Conservation (phyloP, 345 rosid genomes). For the Corchorus capsularis region DNA sequence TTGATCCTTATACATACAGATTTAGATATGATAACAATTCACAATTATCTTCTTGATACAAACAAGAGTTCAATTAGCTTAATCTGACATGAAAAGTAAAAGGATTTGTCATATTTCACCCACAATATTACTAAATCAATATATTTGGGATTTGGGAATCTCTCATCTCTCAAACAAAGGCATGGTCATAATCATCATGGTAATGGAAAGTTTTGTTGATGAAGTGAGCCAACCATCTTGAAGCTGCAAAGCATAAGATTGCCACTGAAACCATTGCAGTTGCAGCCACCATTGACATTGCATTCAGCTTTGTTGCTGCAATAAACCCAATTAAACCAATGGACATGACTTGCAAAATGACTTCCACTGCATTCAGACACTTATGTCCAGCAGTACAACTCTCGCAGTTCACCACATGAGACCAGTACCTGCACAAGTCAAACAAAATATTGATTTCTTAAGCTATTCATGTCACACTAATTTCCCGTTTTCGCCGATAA, state of each 20-base stretch:
- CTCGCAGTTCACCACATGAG: slow-evolving; percentile 80
- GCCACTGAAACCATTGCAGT: slow-evolving; percentile 44
- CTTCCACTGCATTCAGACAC: slow-evolving; percentile 58
- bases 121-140: not conserved
- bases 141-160: not conserved
- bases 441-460: not conserved
- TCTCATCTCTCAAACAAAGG: slow-evolving; percentile 36
- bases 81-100: not conserved
- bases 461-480: not conserved
- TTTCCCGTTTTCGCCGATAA: not conserved
- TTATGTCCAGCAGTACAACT: slow-evolving; percentile 71
- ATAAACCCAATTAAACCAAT: slow-evolving; percentile 53
- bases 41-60: not conserved
- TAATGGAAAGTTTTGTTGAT: slow-evolving; percentile 66
- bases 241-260: slow-evolving; percentile 60
- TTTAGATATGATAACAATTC: too few species aligned
- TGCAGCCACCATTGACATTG: slow-evolving; percentile 46
- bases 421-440: slow-evolving; percentile 59
- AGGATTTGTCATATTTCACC: not conserved
- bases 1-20: too few species aligned
- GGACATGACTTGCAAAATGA: slow-evolving; percentile 55
- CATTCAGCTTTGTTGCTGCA: slow-evolving; percentile 50
- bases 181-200: slow-evolving; percentile 83
- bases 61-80: not conserved
- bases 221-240: slow-evolving; percentile 76